Evolutionary conservation across 2,329 filamentous ascomycete genomes (phyloP).

Genomic region (Dactylonectria estremocensis): DNA sequence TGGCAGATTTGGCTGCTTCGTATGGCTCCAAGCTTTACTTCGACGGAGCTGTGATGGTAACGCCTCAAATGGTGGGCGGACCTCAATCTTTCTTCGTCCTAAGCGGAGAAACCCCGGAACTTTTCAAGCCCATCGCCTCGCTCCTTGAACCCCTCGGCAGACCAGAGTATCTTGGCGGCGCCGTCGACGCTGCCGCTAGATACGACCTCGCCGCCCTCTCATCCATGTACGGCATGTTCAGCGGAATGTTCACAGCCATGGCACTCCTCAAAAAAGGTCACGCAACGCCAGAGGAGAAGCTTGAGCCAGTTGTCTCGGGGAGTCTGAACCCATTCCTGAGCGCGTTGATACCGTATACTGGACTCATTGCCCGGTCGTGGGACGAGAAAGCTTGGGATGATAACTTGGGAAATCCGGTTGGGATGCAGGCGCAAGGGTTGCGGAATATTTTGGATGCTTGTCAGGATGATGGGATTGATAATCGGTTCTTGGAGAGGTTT

Average conservation of each 20-base stretch:
- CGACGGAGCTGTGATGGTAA: constrained; percentile 5
- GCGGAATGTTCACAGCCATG: constrained; percentile 16
- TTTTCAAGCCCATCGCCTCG: not conserved
- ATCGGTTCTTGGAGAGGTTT: not conserved
- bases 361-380: not conserved
- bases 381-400: not conserved
- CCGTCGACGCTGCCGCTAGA: constrained; percentile 10
- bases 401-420: not conserved
- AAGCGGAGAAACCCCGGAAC: not conserved
- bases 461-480: not conserved
- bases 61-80: not conserved
- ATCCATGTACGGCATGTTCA: constrained; percentile 22
- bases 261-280: constrained; percentile 1
- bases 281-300: not conserved
- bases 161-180: constrained; percentile 5
- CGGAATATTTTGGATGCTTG: not conserved
- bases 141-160: not conserved
- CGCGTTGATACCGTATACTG: not conserved
- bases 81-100: not conserved
- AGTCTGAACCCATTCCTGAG: constrained; percentile 1
- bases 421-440: not conserved
- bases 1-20: constrained; percentile 1
- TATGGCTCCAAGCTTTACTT: not conserved
- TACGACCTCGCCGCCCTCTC: constrained; percentile 23
- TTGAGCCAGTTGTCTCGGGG: not conserved